These are phyloP conservation scores for Nakazawaea wickerhamii DNA, from an alignment of 805 yeast genomes.

Conservation along the genomic window DNA sequence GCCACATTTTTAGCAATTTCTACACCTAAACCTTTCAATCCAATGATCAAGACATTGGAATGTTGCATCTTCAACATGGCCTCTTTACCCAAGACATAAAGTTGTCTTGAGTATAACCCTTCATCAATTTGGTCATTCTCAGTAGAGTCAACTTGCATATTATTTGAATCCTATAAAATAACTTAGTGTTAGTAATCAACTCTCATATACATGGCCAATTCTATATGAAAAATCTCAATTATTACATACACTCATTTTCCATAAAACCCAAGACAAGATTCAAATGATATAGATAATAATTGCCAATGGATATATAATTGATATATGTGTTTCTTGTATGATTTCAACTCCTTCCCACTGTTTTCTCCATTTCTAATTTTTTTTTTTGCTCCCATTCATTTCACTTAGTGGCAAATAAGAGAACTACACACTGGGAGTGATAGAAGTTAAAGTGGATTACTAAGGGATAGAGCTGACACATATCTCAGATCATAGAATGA, in stretches of 20 bases:
- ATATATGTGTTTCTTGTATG: no score
- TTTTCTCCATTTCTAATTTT: no score
- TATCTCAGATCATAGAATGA: no score
- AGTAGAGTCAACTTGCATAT: slow-evolving; percentile 38
- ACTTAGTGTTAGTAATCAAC: slow-evolving; percentile 10
- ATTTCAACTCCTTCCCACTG: no score
- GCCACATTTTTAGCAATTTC: slow-evolving; percentile 97
- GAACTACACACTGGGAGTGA: no score
- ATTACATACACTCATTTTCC: slow-evolving; percentile 1
- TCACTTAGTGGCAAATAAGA: not conserved
- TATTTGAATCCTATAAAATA: slow-evolving; percentile 25
- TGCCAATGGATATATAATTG: not conserved
- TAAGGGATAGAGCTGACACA: no score
- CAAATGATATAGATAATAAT: no score
- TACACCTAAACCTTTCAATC: slow-evolving; percentile 87
- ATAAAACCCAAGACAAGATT: no score
- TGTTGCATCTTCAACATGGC: slow-evolving; percentile 97
- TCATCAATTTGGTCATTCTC: slow-evolving; percentile 67
- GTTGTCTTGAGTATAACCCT: slow-evolving; percentile 91
- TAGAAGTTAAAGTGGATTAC: no score
- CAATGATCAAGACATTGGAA: slow-evolving; percentile 87
- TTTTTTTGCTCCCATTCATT: not conserved
- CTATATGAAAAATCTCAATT: no score
- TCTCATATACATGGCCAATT: no score
- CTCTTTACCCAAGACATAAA: slow-evolving; percentile 93